Percentiles rank a stretch among this genome's conserved stretches.
Evolutionary conservation across 1,284 basidiomycete species (phyloP).

Genomic region (Golubevia sp.): DNA sequence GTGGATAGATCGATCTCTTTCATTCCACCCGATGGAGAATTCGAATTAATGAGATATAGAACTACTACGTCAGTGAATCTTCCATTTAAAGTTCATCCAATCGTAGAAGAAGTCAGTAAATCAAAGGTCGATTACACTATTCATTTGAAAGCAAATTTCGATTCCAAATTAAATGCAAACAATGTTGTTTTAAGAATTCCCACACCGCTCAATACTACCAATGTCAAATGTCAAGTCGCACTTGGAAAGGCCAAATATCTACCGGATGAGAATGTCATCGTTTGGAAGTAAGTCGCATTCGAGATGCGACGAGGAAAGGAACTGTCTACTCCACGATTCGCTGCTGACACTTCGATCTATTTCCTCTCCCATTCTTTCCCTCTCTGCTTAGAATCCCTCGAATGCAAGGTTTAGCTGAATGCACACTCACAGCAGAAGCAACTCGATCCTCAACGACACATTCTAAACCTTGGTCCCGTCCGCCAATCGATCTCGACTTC

Average conservation of each 20-base stretch:
- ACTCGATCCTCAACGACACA: constrained; percentile 82
- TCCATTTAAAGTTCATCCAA: constrained; percentile 85
- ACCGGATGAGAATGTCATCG: constrained; percentile 88
- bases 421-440: constrained; percentile 81
- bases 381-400: constrained; percentile 74
- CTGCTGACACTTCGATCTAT: no score
- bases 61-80: constrained; percentile 94
- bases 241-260: constrained; percentile 96
- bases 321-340: constrained; percentile 10
- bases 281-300: constrained; percentile 84
- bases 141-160: constrained; percentile 85
- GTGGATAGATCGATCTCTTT: constrained; percentile 90
- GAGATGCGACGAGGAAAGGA: not conserved
- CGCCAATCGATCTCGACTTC: constrained; percentile 97
- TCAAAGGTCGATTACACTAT: constrained; percentile 88
- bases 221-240: constrained; percentile 85
- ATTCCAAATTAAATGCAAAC: constrained; percentile 87
- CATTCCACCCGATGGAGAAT: constrained; percentile 97
- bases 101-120: constrained; percentile 89
- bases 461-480: constrained; percentile 92
- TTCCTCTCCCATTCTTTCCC: no score
- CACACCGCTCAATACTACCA: constrained; percentile 90
- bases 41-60: constrained; percentile 97
- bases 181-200: constrained; percentile 92
- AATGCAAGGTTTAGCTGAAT: constrained; percentile 89